phyloP scores from a whole-genome alignment of 2,329 filamentous ascomycete species.

The Coleophoma eucalyptorum region DNA sequence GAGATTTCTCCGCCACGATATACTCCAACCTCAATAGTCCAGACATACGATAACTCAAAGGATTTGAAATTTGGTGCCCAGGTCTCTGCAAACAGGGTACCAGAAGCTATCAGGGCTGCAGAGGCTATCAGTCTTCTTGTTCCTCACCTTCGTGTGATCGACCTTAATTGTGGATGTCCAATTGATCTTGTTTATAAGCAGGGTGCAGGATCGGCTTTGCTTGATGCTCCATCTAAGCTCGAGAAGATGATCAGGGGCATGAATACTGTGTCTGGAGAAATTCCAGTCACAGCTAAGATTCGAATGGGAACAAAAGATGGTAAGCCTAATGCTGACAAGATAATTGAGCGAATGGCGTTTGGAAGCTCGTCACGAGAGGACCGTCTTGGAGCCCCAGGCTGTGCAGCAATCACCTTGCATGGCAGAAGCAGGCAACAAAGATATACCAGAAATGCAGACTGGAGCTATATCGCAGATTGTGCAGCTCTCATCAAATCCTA shows the following conservation, averaged over 20 bases:
- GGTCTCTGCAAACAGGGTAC: constrained; percentile 88
- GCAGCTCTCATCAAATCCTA: constrained; percentile 79
- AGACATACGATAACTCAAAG: constrained; percentile 75
- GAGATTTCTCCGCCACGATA: constrained; percentile 73
- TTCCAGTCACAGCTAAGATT: constrained; percentile 93
- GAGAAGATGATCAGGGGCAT: constrained; percentile 95
- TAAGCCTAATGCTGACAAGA: constrained; percentile 73
- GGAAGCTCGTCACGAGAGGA: constrained; percentile 71
- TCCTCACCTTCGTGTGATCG: constrained; percentile 83
- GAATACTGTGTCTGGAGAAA: constrained; percentile 86
- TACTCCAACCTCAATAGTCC: constrained; percentile 52
- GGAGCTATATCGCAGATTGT: constrained; percentile 90
- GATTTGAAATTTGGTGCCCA: constrained; percentile 91
- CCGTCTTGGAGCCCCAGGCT: constrained; percentile 71
- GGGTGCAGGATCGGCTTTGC: constrained; percentile 84
- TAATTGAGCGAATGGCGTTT: constrained; percentile 79
- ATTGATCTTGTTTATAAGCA: constrained; percentile 90
- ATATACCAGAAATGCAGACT: constrained; percentile 90
- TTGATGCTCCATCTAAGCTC: constrained; percentile 84
- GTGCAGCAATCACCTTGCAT: constrained; percentile 93
- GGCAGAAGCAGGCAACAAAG: constrained; percentile 91
- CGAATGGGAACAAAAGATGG: constrained; percentile 83
- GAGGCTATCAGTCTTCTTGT: constrained; percentile 74
- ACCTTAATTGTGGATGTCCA: constrained; percentile 95
- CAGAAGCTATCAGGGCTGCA: constrained; percentile 83